A percentile compares a stretch with the other conserved stretches of the same genome.
phyloP scores from a whole-genome alignment of 805 yeast genomes.

The Wickerhamomyces hampshirensis region DNA sequence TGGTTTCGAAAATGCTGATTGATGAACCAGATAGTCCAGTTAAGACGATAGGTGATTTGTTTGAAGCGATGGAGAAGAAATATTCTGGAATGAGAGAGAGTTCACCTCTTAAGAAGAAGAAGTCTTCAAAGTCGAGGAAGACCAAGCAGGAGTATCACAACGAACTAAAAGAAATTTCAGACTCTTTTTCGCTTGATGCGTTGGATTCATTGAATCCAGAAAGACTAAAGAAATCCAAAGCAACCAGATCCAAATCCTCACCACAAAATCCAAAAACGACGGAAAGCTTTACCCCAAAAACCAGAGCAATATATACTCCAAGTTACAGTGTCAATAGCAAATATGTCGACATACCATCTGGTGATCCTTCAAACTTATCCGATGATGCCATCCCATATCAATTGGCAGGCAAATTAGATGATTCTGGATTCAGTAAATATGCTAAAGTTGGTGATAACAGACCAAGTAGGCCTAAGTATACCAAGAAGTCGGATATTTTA shows the following conservation, averaged over 20 bases:
- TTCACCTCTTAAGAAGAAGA: not conserved
- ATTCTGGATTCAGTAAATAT: not conserved
- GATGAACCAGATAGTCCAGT: not conserved
- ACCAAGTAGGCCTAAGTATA: not conserved
- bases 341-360: not conserved
- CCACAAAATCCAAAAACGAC: no score
- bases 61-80: not conserved
- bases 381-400: not conserved
- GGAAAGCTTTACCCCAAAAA: not conserved
- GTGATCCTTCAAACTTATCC: not conserved
- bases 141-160: not conserved
- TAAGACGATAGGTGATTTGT: not conserved
- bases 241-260: no score
- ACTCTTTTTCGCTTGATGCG: not conserved
- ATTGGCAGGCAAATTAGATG: not conserved
- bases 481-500: not conserved
- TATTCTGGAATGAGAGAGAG: not conserved
- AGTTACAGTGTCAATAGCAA: not conserved
- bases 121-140: not conserved
- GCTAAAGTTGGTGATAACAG: no score
- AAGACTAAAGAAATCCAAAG: no score
- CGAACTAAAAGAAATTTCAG: not conserved
- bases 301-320: not conserved
- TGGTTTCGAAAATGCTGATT: not conserved
- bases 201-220: constrained; percentile 1